Evolutionary conservation across 1,139 yeast genomes (phyloP).

Genomic region (Candida sp.): DNA sequence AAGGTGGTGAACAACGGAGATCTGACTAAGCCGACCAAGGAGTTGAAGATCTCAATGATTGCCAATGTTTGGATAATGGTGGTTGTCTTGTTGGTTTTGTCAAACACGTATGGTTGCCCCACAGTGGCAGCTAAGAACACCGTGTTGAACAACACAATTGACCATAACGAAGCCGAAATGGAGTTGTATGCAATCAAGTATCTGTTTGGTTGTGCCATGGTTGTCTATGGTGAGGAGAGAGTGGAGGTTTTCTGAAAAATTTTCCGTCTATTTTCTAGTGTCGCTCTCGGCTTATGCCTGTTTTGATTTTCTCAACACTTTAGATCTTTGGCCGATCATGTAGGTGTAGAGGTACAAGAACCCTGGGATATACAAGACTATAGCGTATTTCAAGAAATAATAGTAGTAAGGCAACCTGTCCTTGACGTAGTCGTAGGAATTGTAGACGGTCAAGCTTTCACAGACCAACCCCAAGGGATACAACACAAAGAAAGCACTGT

Average conservation of each 20-base stretch:
- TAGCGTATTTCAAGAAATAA: constrained; percentile 31
- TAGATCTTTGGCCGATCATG: constrained; percentile 36
- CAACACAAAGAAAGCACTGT: constrained; percentile 34
- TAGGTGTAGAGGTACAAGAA: constrained; percentile 31
- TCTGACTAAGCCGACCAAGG: constrained; percentile 77
- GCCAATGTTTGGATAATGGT: constrained; percentile 85
- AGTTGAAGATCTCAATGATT: constrained; percentile 77
- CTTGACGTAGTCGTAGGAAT: constrained; percentile 22
- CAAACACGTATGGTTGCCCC: constrained; percentile 67
- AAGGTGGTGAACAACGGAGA: constrained; percentile 85
- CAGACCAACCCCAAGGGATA: constrained; percentile 39
- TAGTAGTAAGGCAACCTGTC: constrained; percentile 17
- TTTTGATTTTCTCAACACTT: constrained; percentile 17
- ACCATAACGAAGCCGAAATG: constrained; percentile 50
- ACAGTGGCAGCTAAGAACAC: constrained; percentile 35
- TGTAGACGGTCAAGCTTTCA: constrained; percentile 34
- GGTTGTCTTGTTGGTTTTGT: constrained; percentile 60
- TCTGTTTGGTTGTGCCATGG: constrained; percentile 31
- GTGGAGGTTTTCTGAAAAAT: neutral
- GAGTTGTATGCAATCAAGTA: constrained; percentile 51
- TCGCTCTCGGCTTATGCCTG: neutral
- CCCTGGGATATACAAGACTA: constrained; percentile 37
- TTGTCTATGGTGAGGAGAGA: neutral
- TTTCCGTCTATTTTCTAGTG: neutral
- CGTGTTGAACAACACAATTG: constrained; percentile 46